These are phyloP conservation scores for Monilinia fructicola DNA, from an alignment of 2,329 filamentous ascomycete species.

Conservation along the genomic window DNA sequence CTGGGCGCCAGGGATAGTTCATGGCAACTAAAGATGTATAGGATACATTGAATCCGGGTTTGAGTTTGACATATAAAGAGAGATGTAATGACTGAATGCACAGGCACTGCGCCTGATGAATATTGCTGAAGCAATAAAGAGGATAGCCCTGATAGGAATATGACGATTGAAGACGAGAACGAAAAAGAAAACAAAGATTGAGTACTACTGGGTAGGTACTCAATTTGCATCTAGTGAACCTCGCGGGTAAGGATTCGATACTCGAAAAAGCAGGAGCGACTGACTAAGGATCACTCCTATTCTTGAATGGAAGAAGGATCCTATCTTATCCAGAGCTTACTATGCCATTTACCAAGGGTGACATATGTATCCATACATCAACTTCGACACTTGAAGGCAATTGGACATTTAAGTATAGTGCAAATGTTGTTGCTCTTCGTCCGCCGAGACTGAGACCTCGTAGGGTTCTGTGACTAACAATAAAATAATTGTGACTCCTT, in stretches of 20 bases:
- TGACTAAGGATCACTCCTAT: constrained; percentile 5
- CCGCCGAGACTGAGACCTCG: not conserved
- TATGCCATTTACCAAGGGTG: not conserved
- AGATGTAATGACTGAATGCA: constrained; percentile 18
- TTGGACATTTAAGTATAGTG: not conserved
- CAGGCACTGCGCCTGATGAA: constrained; percentile 2
- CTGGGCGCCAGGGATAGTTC: constrained; percentile 30
- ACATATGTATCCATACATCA: not conserved
- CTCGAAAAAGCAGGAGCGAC: constrained; percentile 23
- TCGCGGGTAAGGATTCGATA: not conserved
- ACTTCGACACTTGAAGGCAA: not conserved
- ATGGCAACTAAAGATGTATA: constrained; percentile 27
- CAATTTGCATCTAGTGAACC: not conserved
- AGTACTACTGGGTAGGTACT: no score
- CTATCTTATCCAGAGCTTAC: not conserved
- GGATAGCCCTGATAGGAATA: constrained; percentile 5
- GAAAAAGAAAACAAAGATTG: not conserved
- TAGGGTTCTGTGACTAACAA: not conserved
- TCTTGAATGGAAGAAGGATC: not conserved
- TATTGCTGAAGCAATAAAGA: not conserved
- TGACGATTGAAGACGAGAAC: constrained; percentile 4
- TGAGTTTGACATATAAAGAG: not conserved
- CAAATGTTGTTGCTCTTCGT: not conserved
- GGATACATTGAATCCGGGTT: not conserved
- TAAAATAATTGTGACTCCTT: not conserved